A percentile compares a stretch with the other conserved stretches of the same genome.
Evolutionary conservation across 257 asterid species (phyloP).

Genomic region (Avicennia marina): DNA sequence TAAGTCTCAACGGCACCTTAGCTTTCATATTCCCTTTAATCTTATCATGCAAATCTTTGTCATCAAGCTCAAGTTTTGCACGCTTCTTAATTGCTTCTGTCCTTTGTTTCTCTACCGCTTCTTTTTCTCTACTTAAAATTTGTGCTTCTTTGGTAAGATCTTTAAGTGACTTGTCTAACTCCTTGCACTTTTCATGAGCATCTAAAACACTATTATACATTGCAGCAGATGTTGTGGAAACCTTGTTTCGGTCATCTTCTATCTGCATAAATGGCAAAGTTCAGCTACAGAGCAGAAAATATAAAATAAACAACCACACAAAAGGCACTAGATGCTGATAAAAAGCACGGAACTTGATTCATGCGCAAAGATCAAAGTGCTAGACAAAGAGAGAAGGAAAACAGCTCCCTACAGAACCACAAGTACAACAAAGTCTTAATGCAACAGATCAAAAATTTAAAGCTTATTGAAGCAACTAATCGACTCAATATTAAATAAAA

Average conservation of each 20-base stretch:
- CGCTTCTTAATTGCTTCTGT: constrained; percentile 82
- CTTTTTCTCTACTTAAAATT: constrained; percentile 79
- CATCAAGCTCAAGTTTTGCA: constrained; percentile 90
- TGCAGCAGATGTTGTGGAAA: constrained; percentile 60
- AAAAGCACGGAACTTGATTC: too few relatives aligned
- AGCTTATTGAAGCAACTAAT: too few relatives aligned
- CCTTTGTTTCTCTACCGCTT: constrained; percentile 76
- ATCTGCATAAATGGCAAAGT: constrained; percentile 48
- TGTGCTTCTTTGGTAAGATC: constrained; percentile 79
- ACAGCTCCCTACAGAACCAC: neutral
- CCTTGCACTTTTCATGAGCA: constrained; percentile 84
- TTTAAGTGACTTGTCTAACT: constrained; percentile 66
- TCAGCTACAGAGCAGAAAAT: neutral
- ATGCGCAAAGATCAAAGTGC: too few relatives aligned
- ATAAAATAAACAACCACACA: constrained; percentile 6
- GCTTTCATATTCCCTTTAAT: constrained; percentile 64
- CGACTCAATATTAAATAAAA: too few relatives aligned
- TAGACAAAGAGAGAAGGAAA: too few relatives aligned
- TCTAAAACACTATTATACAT: constrained; percentile 68
- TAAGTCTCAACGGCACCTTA: constrained; percentile 46
- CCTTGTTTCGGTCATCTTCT: constrained; percentile 65
- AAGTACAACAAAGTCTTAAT: neutral
- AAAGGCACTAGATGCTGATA: constrained; percentile 8
- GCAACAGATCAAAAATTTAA: too few relatives aligned
- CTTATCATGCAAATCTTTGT: constrained; percentile 79